phyloP scores from a whole-genome alignment of 1,139 yeast species.

The Candida dubliniensis region DNA sequence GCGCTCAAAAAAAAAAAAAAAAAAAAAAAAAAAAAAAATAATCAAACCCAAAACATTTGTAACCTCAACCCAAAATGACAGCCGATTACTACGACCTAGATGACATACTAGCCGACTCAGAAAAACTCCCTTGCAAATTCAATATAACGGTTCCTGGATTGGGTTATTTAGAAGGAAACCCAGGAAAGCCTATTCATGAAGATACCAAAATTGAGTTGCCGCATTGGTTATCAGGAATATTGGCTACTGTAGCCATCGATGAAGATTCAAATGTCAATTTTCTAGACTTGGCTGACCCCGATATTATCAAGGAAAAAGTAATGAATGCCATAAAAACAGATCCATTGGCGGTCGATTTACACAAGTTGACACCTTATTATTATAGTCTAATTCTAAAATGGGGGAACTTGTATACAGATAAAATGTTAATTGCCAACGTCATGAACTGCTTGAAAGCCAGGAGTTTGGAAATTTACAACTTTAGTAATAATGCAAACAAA shows the following conservation, averaged over 20 bases:
- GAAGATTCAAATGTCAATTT: slow-evolving; percentile 49
- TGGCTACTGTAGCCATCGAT: slow-evolving; percentile 50
- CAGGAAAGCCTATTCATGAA: slow-evolving; percentile 61
- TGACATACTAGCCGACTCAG: slow-evolving; percentile 74
- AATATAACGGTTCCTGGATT: slow-evolving; percentile 78
- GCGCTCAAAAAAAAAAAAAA: no score
- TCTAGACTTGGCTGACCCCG: slow-evolving; percentile 68
- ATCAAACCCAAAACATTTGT: no score
- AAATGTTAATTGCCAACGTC: slow-evolving; percentile 56
- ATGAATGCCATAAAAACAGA: slow-evolving; percentile 81
- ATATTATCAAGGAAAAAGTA: slow-evolving; percentile 60
- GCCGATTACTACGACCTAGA: slow-evolving; percentile 72
- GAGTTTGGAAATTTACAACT: slow-evolving; percentile 69
- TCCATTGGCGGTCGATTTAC: slow-evolving; percentile 66
- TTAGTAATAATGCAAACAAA: slow-evolving; percentile 57
- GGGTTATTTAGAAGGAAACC: slow-evolving; percentile 84
- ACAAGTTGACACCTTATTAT: slow-evolving; percentile 64
- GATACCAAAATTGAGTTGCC: slow-evolving; percentile 80
- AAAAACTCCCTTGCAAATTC: slow-evolving; percentile 77
- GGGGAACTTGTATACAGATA: slow-evolving; percentile 68
- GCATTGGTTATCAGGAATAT: slow-evolving; percentile 80
- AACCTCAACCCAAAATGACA: background rate
- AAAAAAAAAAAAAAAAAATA: no score
- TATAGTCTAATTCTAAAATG: slow-evolving; percentile 72
- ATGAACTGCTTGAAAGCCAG: slow-evolving; percentile 60